These are phyloP conservation scores for Talaromyces piceae DNA, from an alignment of 2,329 filamentous ascomycete species.

Conservation along the genomic window DNA sequence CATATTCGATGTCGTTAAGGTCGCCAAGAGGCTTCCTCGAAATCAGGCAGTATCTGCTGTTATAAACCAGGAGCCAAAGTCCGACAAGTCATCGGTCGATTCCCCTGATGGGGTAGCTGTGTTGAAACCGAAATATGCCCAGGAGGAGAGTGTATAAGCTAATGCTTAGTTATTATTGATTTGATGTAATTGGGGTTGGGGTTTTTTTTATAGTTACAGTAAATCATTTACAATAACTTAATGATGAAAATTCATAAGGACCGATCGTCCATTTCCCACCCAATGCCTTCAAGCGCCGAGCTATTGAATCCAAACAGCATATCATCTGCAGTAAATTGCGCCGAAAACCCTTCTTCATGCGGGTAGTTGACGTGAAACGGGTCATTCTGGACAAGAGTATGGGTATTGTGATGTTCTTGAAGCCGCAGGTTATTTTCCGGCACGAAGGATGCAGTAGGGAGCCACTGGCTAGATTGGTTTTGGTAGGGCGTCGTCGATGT, in stretches of 20 bases:
- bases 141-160: neutral
- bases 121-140: neutral
- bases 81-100: slow-evolving; percentile 4
- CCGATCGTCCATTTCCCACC: slow-evolving; percentile 5
- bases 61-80: too few relatives aligned
- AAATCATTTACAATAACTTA: too few relatives aligned
- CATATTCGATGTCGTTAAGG: slow-evolving; percentile 6
- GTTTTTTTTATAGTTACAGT: too few relatives aligned
- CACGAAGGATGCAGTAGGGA: neutral
- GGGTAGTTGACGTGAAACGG: neutral
- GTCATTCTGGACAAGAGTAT: neutral
- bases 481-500: neutral
- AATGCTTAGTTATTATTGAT: too few relatives aligned
- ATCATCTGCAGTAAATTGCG: slow-evolving; percentile 19
- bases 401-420: neutral
- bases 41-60: neutral
- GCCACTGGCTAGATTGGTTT: neutral
- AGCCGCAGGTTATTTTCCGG: neutral
- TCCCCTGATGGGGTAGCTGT: neutral
- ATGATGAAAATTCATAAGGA: too few relatives aligned
- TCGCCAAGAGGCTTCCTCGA: neutral
- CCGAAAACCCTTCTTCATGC: neutral
- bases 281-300: slow-evolving; percentile 14
- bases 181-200: too few relatives aligned
- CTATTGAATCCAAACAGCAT: slow-evolving; percentile 29